Conservation (phyloP, 2,329 filamentous ascomycete genomes). For the Penicillium sp. region DNA sequence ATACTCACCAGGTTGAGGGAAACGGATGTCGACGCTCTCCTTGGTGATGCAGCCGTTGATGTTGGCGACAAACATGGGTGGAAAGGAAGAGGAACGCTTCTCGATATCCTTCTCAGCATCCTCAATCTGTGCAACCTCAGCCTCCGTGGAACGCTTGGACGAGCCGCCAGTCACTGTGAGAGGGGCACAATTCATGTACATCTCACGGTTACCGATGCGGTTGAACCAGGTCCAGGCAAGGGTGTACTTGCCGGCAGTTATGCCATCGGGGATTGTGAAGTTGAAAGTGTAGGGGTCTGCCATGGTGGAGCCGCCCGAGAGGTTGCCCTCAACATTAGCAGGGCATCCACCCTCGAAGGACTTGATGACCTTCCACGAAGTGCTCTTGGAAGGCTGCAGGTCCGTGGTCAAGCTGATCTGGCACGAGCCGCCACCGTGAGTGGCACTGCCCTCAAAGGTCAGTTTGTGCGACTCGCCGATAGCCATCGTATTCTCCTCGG, state of each 20-base stretch:
- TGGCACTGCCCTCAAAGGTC: conserved; percentile 66
- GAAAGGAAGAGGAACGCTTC: conserved; percentile 60
- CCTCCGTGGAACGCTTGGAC: too few relatives aligned
- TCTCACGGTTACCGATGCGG: conserved; percentile 84
- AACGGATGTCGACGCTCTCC: conserved; percentile 59
- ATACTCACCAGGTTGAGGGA: conserved; percentile 63
- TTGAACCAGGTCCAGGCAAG: conserved; percentile 97
- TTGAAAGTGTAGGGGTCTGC: conserved; percentile 58
- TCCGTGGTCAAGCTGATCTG: conserved; percentile 86
- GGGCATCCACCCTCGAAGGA: conserved; percentile 86
- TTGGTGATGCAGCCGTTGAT: conserved; percentile 58
- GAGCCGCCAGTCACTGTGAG: conserved; percentile 59
- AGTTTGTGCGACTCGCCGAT: conserved; percentile 63
- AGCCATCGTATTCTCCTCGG: conserved; percentile 57
- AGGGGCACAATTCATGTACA: conserved; percentile 96
- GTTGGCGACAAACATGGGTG: conserved; percentile 74
- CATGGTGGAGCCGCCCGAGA: conserved; percentile 48
- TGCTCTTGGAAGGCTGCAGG: conserved; percentile 60
- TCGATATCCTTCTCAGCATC: conserved; percentile 34
- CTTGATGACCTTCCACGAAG: conserved; percentile 83
- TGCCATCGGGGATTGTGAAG: conserved; percentile 67
- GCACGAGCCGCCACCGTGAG: conserved; percentile 89
- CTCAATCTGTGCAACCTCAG: too few relatives aligned
- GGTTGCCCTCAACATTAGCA: conserved; percentile 58
- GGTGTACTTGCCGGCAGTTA: conserved; percentile 72